Conservation (phyloP, 2,329 filamentous ascomycete genomes). For the Colletotrichum sp. region DNA sequence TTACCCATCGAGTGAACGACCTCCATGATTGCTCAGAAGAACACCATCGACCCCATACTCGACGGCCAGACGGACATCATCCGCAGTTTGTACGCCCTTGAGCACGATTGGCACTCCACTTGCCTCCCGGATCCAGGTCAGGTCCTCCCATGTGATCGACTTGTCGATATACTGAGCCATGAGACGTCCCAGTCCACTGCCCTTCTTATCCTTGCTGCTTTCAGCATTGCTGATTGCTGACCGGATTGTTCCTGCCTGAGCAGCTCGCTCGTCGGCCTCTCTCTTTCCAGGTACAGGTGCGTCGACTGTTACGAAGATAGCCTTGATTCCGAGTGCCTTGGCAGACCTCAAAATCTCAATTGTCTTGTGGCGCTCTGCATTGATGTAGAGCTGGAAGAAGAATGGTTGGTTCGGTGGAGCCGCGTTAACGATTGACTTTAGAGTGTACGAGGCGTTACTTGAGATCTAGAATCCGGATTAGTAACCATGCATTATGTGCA, state of each 20-base stretch:
- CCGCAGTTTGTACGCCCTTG: constrained; percentile 72
- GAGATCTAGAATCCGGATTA: constrained; percentile 39
- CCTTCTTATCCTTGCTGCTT: constrained; percentile 53
- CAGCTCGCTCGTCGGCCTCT: constrained; percentile 49
- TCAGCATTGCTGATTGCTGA: constrained; percentile 49
- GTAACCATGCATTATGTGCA: background rate
- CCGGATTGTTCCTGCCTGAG: constrained; percentile 45
- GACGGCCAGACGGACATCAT: constrained; percentile 65
- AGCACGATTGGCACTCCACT: constrained; percentile 63
- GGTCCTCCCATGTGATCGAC: constrained; percentile 65
- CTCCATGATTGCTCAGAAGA: constrained; percentile 74
- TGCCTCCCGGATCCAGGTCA: constrained; percentile 62
- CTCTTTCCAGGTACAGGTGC: constrained; percentile 61
- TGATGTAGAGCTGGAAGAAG: constrained; percentile 69
- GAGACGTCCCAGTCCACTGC: constrained; percentile 48
- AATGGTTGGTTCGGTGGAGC: constrained; percentile 42
- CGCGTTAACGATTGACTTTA: constrained; percentile 45
- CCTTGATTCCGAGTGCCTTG: constrained; percentile 49
- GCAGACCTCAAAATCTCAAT: constrained; percentile 52
- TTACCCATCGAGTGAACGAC: constrained; percentile 53
- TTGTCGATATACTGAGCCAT: constrained; percentile 61
- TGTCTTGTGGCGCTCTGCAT: constrained; percentile 57
- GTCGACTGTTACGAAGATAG: constrained; percentile 64
- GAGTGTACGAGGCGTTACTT: constrained; percentile 55
- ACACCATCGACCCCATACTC: constrained; percentile 70